Base-by-base conservation (phyloP, 2,329 filamentous ascomycete species). In the Spiromastix sp. region DNA sequence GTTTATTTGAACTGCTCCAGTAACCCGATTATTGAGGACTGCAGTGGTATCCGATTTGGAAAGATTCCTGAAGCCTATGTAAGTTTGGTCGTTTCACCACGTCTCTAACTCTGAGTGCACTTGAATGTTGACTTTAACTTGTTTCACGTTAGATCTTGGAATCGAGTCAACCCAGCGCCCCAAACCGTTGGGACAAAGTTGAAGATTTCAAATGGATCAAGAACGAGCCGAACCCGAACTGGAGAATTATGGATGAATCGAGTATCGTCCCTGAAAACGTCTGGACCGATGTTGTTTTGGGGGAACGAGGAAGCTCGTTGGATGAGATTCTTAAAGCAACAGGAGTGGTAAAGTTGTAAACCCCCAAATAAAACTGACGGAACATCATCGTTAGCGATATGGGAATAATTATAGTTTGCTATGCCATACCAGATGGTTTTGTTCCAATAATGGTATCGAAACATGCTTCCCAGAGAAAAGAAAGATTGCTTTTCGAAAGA, bases 131-230 rank as follows among this genome's bases (percentile, higher is more conserved):
- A n/a, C 13, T 29, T n/a, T 9, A 10, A 5, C 2, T 16, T 18
- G 17, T 25, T 12, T 10, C 15, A 24, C 33, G 31, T 2, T 26
- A 61, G 53, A 44, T 52, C 21, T 40, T 57, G 28, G 41, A 52
- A 12, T 50, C 56, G 19, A 54, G 54, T 37, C 47, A 49, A 21
- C 44, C 47, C 3, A 47, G 56, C 19, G 42, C 54, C 5, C 47
- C 54, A 36, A 89, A 93, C 54, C 74, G 81, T 49, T 98, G 85
- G 85, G 73, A 87, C 48, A 77, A 91, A 50, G 83, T 96, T 11
- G 85, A 96, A 56, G 91, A 98, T 57, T 98, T 98, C 68, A 93
- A 93, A 61, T 96, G 91, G 91, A 72, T 95, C 43, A 93, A 87
- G 58, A 70, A 74, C 11, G 85, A 83, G 39, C 75, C 76, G 19